Percentiles rank a stretch among this genome's conserved stretches.
Evolutionary conservation across 495 filamentous ascomycete genomes (phyloP).

Genomic region (Echria macrotheca): DNA sequence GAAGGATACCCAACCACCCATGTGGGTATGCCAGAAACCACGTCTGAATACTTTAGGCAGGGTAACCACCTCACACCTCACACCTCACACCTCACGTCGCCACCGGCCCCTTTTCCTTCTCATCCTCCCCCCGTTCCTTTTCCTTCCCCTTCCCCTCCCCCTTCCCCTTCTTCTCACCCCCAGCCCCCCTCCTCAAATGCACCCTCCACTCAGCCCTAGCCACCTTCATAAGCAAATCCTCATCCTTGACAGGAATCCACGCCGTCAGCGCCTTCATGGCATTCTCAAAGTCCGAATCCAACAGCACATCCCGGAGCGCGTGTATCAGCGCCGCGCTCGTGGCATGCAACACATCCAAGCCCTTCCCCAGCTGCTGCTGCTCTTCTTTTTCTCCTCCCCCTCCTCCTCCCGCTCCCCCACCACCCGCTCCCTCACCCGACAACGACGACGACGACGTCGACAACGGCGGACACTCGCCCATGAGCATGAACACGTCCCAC

Average conservation of each 20-base stretch:
- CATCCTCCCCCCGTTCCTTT: too few relatives aligned
- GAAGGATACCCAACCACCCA: too few relatives aligned
- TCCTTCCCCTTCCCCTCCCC: too few relatives aligned
- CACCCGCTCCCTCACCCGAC: neutral
- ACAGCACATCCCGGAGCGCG: slow-evolving; percentile 81
- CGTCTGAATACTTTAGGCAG: too few relatives aligned
- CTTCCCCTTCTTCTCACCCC: too few relatives aligned
- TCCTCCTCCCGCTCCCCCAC: slow-evolving; percentile 1
- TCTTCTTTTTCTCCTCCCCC: neutral
- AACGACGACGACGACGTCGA: slow-evolving; percentile 13
- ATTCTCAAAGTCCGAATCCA: slow-evolving; percentile 95
- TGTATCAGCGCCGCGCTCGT: slow-evolving; percentile 87
- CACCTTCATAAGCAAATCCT: slow-evolving; percentile 91
- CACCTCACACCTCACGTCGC: too few relatives aligned
- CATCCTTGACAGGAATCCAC: slow-evolving; percentile 92
- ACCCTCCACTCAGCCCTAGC: slow-evolving; percentile 87
- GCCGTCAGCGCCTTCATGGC: slow-evolving; percentile 96
- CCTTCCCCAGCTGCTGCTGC: slow-evolving; percentile 26
- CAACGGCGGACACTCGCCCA: slow-evolving; percentile 59
- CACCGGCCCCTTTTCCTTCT: too few relatives aligned
- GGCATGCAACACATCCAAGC: slow-evolving; percentile 87
- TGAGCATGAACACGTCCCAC: slow-evolving; percentile 98
- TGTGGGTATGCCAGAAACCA: too few relatives aligned
- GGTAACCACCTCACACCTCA: too few relatives aligned
- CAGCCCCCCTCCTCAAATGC: slow-evolving; percentile 48